Evolutionary conservation across 805 yeast species (phyloP).

Genomic region (Barnettozyma vustinii): DNA sequence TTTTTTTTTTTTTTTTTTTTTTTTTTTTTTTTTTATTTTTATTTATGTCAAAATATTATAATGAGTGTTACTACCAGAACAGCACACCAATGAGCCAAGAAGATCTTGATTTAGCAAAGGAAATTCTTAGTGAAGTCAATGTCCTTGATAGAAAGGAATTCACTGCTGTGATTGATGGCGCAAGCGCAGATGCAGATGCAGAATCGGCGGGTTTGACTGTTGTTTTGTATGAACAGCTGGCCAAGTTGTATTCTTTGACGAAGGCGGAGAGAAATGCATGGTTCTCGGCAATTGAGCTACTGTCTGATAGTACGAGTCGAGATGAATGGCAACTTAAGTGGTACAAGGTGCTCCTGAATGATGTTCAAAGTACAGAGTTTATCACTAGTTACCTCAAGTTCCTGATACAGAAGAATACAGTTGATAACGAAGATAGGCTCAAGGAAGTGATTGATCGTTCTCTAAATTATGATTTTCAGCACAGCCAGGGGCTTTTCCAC

Average conservation of each 20-base stretch:
- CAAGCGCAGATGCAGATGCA: neutral
- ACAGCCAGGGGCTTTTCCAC: conserved; percentile 2
- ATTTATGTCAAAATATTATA: neutral
- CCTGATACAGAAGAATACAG: neutral
- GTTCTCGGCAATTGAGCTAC: neutral
- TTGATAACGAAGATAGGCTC: neutral
- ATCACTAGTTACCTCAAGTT: neutral
- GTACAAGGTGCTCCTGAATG: neutral
- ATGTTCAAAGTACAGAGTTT: neutral
- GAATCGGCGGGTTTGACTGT: neutral
- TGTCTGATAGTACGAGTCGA: neutral
- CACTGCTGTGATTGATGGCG: neutral
- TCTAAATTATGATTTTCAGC: conserved; percentile 4
- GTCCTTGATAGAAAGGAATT: neutral
- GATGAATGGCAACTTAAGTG: neutral
- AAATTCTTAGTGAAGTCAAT: neutral
- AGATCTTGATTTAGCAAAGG: neutral
- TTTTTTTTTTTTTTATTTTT: too few species aligned
- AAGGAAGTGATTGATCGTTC: neutral
- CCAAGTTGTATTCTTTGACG: neutral
- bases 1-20: too few species aligned
- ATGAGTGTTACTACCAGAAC: too few species aligned
- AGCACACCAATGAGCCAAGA: neutral
- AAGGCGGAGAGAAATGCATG: neutral
- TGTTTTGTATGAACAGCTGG: neutral